Evolutionary conservation across 768 basidiomycete species (phyloP).

Genomic region (Mrakia hoshinonis): DNA sequence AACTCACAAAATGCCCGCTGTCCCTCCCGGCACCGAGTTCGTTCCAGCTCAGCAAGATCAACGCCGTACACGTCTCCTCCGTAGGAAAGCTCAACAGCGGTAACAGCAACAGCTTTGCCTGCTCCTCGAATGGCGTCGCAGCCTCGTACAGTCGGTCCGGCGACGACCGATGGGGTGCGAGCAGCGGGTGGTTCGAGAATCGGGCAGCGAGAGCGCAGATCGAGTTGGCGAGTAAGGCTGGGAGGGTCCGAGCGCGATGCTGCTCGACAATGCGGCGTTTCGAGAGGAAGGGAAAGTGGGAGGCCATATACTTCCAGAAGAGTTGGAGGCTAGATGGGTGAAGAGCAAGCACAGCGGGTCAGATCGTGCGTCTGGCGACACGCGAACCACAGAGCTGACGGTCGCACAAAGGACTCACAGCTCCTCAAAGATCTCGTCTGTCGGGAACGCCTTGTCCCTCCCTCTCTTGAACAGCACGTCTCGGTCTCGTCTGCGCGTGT

Average conservation of each 20-base stretch:
- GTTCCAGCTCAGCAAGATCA: not conserved
- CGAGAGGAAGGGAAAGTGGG: slow-evolving; percentile 12
- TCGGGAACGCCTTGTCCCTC: not conserved
- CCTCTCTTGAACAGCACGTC: slow-evolving; percentile 21
- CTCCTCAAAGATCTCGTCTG: slow-evolving; percentile 22
- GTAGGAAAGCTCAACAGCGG: slow-evolving; percentile 23
- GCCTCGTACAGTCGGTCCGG: not conserved
- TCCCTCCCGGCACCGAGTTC: slow-evolving; percentile 16
- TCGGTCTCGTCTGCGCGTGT: not conserved
- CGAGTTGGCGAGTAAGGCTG: slow-evolving; percentile 22
- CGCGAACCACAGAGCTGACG: not conserved
- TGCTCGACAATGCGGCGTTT: slow-evolving; percentile 12
- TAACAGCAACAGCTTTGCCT: slow-evolving; percentile 24
- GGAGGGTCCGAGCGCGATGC: slow-evolving; percentile 14
- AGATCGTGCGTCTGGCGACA: not conserved
- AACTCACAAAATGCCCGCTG: slow-evolving; percentile 12
- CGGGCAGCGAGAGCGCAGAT: slow-evolving; percentile 27
- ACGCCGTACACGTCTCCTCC: slow-evolving; percentile 21
- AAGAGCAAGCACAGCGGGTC: not conserved
- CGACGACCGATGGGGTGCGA: not conserved
- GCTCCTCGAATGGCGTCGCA: slow-evolving; percentile 23
- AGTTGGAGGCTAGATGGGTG: too few species aligned
- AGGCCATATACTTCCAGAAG: slow-evolving; percentile 2
- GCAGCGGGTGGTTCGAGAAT: slow-evolving; percentile 22
- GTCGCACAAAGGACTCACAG: slow-evolving; percentile 13